phyloP scores from a whole-genome alignment of 495 filamentous ascomycete species.

The Jackrogersella multiformis region DNA sequence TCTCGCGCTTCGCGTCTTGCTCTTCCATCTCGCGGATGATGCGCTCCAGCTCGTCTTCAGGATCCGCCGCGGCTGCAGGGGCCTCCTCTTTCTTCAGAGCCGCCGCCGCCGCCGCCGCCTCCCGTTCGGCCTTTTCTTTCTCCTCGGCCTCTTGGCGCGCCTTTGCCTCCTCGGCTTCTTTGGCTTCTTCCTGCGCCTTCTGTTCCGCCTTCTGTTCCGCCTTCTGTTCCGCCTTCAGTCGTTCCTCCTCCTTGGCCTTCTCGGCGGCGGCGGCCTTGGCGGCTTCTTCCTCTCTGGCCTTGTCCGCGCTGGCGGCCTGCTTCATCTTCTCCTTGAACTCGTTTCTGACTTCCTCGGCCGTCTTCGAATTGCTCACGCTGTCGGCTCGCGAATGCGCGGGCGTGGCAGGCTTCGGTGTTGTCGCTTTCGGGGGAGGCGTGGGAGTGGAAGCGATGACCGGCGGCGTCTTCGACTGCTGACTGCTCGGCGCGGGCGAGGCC shows the following conservation, averaged over 20 bases:
- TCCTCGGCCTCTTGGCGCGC: constrained; percentile 63
- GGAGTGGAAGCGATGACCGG: constrained; percentile 62
- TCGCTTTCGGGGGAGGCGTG: constrained; percentile 59
- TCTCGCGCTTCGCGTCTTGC: constrained; percentile 61
- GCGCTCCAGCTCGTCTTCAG: constrained; percentile 56
- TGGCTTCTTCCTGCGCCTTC: constrained; percentile 76
- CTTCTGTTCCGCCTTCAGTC: constrained; percentile 42
- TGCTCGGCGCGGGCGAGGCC: constrained; percentile 57
- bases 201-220: constrained; percentile 47
- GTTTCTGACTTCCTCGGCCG: constrained; percentile 58
- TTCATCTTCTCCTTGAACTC: constrained; percentile 63
- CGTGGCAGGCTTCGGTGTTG: constrained; percentile 53
- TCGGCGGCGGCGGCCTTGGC: constrained; percentile 53
- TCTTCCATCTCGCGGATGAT: constrained; percentile 64
- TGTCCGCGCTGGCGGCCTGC: constrained; percentile 52
- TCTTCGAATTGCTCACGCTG: constrained; percentile 55
- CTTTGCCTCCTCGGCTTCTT: constrained; percentile 72
- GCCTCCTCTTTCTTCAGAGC: constrained; percentile 54
- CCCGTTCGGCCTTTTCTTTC: constrained; percentile 55
- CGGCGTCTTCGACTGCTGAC: constrained; percentile 62
- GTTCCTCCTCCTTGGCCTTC: constrained; percentile 46
- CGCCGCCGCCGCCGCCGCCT: constrained; percentile 53
- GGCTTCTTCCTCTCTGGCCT: constrained; percentile 54
- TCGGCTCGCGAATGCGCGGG: constrained; percentile 59
- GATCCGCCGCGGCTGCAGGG: constrained; percentile 48